Percentiles rank a stretch among this genome's conserved stretches.
Evolutionary conservation across 2,329 filamentous ascomycete genomes (phyloP).

Genomic region (Neopestalotiopsis rosae): DNA sequence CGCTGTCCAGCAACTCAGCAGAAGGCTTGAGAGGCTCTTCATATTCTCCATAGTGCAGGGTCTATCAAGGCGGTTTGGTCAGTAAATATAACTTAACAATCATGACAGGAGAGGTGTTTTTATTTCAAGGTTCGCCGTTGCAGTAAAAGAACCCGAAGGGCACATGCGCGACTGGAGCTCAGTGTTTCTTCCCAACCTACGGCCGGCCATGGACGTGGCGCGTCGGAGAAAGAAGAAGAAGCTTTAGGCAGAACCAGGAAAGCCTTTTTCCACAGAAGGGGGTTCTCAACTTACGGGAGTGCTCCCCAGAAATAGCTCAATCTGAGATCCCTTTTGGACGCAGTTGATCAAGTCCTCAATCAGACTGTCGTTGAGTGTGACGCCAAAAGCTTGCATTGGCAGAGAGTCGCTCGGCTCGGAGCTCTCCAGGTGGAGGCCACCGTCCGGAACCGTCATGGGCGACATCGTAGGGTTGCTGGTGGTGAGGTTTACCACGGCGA

Average conservation of each 20-base stretch:
- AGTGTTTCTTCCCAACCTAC: too few relatives aligned
- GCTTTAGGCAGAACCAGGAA: background rate
- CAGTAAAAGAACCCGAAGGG: too few relatives aligned
- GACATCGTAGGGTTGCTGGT: slow-evolving; percentile 47
- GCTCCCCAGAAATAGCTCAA: slow-evolving; percentile 63
- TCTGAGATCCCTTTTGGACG: slow-evolving; percentile 59
- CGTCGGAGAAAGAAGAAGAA: slow-evolving; percentile 12
- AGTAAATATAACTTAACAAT: background rate
- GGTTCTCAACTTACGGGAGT: slow-evolving; percentile 58
- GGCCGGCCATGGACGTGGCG: background rate
- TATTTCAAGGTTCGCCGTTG: background rate
- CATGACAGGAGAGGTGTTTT: background rate
- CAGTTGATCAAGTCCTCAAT: slow-evolving; percentile 68
- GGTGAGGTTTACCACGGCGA: slow-evolving; percentile 4
- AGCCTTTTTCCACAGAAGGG: background rate
- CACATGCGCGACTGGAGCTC: too few relatives aligned
- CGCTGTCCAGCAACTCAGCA: slow-evolving; percentile 54
- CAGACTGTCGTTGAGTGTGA: slow-evolving; percentile 61
- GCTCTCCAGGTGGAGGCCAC: slow-evolving; percentile 62
- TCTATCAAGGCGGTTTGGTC: slow-evolving; percentile 41
- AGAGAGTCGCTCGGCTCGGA: slow-evolving; percentile 49
- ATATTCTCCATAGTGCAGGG: slow-evolving; percentile 58
- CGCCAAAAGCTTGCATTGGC: slow-evolving; percentile 61
- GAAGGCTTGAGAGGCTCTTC: slow-evolving; percentile 52
- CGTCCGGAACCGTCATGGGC: slow-evolving; percentile 60